phyloP scores from a whole-genome alignment of 2,329 filamentous ascomycete species.

The Cryphonectria radicalis region DNA sequence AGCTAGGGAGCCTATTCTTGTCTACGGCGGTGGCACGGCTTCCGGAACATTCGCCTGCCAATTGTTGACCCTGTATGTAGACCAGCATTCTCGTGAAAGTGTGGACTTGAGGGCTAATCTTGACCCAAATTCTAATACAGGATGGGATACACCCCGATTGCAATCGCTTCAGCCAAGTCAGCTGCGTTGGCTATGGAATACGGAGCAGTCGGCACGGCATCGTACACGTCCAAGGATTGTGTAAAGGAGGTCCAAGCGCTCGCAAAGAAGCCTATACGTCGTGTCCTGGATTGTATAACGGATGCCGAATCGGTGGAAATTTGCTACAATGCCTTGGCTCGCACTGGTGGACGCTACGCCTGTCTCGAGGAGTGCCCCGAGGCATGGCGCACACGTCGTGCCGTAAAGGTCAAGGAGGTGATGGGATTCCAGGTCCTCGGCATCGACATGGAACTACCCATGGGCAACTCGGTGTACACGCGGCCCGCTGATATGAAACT shows the following conservation, averaged over 20 bases:
- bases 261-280: slow-evolving; percentile 30
- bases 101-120: background rate
- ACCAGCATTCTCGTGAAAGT: background rate
- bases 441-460: background rate
- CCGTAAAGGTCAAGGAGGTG: slow-evolving; percentile 32
- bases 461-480: background rate
- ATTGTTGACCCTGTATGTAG: slow-evolving; percentile 22
- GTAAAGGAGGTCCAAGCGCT: slow-evolving; percentile 25
- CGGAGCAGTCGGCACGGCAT: slow-evolving; percentile 31
- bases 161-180: slow-evolving; percentile 23
- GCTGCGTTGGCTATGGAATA: slow-evolving; percentile 30
- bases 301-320: slow-evolving; percentile 33
- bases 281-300: slow-evolving; percentile 41
- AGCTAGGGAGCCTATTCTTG: slow-evolving; percentile 21
- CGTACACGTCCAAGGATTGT: slow-evolving; percentile 33
- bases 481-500: background rate
- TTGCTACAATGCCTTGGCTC: slow-evolving; percentile 36
- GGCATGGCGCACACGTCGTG: slow-evolving; percentile 33
- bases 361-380: slow-evolving; percentile 36
- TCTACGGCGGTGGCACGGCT: slow-evolving; percentile 27
- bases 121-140: background rate
- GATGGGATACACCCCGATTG: slow-evolving; percentile 12
- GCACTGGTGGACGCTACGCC: slow-evolving; percentile 39
- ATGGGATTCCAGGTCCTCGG: slow-evolving; percentile 33
- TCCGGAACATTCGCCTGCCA: slow-evolving; percentile 28